Conservation (phyloP, 1,284 basidiomycete genomes). For the Microbotryomycetes sp. region DNA sequence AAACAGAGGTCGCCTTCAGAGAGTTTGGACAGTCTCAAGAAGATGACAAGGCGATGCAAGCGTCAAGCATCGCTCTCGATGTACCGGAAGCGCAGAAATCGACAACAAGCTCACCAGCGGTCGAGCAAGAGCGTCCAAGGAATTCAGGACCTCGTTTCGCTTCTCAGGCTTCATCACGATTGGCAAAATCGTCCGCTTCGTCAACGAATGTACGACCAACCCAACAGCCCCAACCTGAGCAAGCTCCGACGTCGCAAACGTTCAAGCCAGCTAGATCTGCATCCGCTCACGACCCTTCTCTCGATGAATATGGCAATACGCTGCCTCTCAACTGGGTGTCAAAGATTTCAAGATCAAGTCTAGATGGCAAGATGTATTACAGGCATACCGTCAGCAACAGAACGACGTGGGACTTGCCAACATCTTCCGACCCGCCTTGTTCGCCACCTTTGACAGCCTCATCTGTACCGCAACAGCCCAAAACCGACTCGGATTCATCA, state of each 20-base stretch:
- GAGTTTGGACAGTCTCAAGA: background rate
- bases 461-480: background rate
- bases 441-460: background rate
- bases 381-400: constrained; percentile 18
- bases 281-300: constrained; percentile 14
- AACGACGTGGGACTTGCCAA: constrained; percentile 25
- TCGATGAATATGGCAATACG: constrained; percentile 16
- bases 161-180: background rate
- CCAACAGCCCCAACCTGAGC: background rate
- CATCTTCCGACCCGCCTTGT: background rate
- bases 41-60: background rate
- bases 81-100: too few species aligned
- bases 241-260: background rate
- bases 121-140: background rate
- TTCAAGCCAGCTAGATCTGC: background rate
- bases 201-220: background rate
- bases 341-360: constrained; percentile 16
- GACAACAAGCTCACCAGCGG: background rate
- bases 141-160: background rate
- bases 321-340: constrained; percentile 25
- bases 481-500: too few species aligned
- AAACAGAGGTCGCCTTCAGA: background rate
- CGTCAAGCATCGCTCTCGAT: too few species aligned
- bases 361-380: constrained; percentile 24
- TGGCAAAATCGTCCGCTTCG: background rate